A percentile compares a stretch with the other conserved stretches of the same genome.
Conservation (phyloP, 257 asterid species). For the Leptodermis oblonga region DNA sequence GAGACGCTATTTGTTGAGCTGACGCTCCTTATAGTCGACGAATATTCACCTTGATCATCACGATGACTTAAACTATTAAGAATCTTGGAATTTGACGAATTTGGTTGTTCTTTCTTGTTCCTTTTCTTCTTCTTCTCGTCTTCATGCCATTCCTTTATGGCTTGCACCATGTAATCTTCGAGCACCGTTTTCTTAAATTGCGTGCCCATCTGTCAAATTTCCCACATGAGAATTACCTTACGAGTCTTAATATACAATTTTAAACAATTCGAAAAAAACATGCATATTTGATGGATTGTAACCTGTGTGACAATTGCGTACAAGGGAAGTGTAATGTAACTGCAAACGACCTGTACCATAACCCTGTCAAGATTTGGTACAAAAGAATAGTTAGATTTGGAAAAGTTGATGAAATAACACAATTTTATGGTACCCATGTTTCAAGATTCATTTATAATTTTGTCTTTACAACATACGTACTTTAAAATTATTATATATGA, state of each 20-base stretch:
- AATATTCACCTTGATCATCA: conserved; percentile 9
- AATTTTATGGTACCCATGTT: no score
- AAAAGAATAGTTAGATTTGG: background rate
- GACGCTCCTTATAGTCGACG: conserved; percentile 15
- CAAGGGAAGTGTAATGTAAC: conserved; percentile 80
- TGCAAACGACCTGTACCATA: conserved; percentile 65
- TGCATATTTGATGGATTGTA: background rate
- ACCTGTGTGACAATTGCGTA: conserved; percentile 91
- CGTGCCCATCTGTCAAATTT: conserved; percentile 58
- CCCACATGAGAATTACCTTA: background rate
- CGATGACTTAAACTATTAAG: background rate
- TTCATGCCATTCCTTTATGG: conserved; percentile 56
- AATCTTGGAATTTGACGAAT: background rate
- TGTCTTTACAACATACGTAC: no score
- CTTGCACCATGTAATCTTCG: conserved; percentile 51
- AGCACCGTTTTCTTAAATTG: conserved; percentile 45
- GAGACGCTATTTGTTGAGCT: conserved; percentile 21
- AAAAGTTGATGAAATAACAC: background rate
- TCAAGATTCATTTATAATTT: no score
- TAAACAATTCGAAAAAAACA: no score
- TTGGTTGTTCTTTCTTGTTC: conserved; percentile 1
- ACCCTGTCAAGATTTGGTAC: conserved; percentile 35
- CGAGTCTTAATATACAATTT: background rate
- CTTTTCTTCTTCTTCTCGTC: conserved; percentile 46
- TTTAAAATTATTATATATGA: no score